Percentiles rank a stretch among this genome's conserved stretches.
phyloP scores from a whole-genome alignment of 805 yeast genomes.

The Maudiozyma bulderi region DNA sequence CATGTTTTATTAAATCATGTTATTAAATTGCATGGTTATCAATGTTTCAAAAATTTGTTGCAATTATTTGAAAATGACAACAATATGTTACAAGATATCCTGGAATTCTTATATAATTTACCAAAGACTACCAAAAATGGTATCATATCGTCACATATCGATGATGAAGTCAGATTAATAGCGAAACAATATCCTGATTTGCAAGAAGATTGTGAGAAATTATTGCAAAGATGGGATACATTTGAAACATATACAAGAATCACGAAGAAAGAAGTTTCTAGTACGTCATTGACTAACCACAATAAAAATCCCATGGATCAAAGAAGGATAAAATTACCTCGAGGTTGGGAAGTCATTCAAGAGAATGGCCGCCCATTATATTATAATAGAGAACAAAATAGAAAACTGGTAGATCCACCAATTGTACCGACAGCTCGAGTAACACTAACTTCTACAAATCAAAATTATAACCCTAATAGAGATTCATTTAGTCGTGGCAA shows the following conservation, averaged over 20 bases:
- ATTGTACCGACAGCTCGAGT: conserved; percentile 1
- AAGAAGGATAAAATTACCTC: conserved; percentile 26
- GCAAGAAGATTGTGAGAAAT: conserved; percentile 25
- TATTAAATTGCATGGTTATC: conserved; percentile 78
- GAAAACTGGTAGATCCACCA: conserved; percentile 26
- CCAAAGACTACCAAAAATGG: conserved; percentile 70
- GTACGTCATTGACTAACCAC: conserved; percentile 8
- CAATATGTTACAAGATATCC: conserved; percentile 35
- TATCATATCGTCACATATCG: conserved; percentile 65
- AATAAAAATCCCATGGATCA: conserved; percentile 19
- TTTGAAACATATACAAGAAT: conserved; percentile 80
- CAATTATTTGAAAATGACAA: conserved; percentile 29
- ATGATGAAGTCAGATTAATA: conserved; percentile 37
- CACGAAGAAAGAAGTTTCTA: conserved; percentile 42
- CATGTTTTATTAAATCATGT: conserved; percentile 45
- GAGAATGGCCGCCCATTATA: conserved; percentile 29
- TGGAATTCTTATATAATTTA: conserved; percentile 53
- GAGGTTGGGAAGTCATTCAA: conserved; percentile 29
- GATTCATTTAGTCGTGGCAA: not conserved
- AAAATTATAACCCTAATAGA: not conserved
- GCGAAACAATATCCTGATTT: conserved; percentile 23
- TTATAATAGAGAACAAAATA: conserved; percentile 24
- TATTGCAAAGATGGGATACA: conserved; percentile 60
- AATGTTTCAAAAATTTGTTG: conserved; percentile 57
- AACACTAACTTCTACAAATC: conserved; percentile 1